Percentiles rank a stretch among this genome's conserved stretches.
Conservation (phyloP, 495 filamentous ascomycete genomes). For the Beverwykella pulmonaria region DNA sequence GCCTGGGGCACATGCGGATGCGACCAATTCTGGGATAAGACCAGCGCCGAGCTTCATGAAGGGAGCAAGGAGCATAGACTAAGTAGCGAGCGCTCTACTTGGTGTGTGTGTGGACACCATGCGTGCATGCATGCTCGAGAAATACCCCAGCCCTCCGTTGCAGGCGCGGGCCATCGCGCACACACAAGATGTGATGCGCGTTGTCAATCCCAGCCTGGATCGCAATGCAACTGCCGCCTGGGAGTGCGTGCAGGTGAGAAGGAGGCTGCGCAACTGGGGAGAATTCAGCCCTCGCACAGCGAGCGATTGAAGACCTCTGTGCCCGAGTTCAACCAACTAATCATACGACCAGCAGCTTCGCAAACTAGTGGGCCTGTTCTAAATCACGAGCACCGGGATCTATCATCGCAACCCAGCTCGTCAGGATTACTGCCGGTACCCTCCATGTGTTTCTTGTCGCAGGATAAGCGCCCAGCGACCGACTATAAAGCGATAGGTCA, state of each 20-base stretch:
- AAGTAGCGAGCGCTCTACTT: conserved; percentile 48
- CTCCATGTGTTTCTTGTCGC: conserved; percentile 37
- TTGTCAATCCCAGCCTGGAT: conserved; percentile 7
- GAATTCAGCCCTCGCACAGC: not conserved
- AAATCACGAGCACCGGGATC: not conserved
- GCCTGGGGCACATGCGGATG: conserved; percentile 62
- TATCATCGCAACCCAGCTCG: conserved; percentile 18
- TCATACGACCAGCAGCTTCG: not conserved
- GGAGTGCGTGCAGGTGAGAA: not conserved
- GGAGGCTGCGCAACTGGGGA: not conserved
- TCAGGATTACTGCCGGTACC: conserved; percentile 33
- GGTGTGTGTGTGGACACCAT: conserved; percentile 73
- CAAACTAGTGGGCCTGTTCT: not conserved
- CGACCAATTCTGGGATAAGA: conserved; percentile 64
- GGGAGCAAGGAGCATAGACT: conserved; percentile 39
- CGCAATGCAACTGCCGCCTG: conserved; percentile 6
- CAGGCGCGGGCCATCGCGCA: conserved; percentile 3
- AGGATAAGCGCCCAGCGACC: conserved; percentile 12
- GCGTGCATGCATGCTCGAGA: conserved; percentile 67
- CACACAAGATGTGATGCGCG: conserved; percentile 11
- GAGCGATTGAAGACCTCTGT: conserved; percentile 11
- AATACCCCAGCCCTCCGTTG: not conserved
- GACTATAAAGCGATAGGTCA: not conserved
- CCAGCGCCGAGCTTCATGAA: conserved; percentile 38
- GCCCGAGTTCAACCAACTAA: conserved; percentile 1